Conservation (phyloP, 2,329 filamentous ascomycete species). For the Sarocladiaceae sp. region DNA sequence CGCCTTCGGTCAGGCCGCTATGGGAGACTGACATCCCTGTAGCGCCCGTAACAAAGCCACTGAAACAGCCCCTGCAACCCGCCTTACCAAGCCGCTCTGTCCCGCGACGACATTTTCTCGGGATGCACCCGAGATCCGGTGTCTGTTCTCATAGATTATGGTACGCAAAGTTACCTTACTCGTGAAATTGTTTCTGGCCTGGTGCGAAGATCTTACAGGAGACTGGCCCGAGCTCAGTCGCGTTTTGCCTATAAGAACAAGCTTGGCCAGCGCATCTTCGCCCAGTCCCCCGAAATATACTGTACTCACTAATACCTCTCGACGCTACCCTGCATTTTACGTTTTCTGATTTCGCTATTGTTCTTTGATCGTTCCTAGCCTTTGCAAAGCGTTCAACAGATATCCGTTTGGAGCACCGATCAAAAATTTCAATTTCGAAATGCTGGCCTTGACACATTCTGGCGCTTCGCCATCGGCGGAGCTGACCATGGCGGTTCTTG, state of each 20-base stretch:
- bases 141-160: no score
- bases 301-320: neutral
- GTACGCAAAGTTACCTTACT: no score
- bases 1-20: conserved; percentile 2
- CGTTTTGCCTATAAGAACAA: neutral
- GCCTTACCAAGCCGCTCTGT: neutral
- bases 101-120: conserved; percentile 5
- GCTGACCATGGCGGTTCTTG: conserved; percentile 74
- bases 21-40: neutral
- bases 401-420: neutral
- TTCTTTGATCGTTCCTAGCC: no score
- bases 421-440: conserved; percentile 15
- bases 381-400: no score
- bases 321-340: neutral
- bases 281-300: neutral
- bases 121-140: neutral
- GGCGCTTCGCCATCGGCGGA: conserved; percentile 31
- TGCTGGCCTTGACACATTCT: conserved; percentile 29
- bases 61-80: conserved; percentile 1
- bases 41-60: neutral
- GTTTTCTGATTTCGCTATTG: neutral
- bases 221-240: neutral
- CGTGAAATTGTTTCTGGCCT: neutral
- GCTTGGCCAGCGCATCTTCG: neutral
- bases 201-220: neutral